Evolutionary conservation across 2,329 filamentous ascomycete genomes (phyloP).

Genomic region (Colletotrichum salicis): DNA sequence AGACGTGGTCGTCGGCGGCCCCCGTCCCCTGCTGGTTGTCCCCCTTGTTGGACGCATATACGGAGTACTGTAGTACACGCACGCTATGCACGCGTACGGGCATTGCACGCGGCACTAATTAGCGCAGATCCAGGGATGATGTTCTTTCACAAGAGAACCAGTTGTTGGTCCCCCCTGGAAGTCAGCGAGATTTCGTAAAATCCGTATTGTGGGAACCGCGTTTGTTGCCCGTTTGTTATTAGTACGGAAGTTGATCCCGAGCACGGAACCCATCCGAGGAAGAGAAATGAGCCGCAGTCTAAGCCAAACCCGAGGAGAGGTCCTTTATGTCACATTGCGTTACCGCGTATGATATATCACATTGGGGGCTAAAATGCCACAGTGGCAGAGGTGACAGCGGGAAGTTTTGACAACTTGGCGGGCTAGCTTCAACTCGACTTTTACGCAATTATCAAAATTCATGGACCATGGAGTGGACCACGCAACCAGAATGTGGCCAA

Average conservation of each 20-base stretch:
- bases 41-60: neutral
- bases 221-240: neutral
- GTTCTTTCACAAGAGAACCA: neutral
- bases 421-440: neutral
- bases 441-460: neutral
- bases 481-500: neutral
- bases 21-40: neutral
- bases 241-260: neutral
- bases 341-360: conserved; percentile 10
- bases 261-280: neutral
- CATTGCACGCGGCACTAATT: conserved; percentile 20
- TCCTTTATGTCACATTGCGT: neutral
- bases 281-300: conserved; percentile 7
- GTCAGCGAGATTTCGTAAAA: neutral
- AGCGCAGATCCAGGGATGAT: conserved; percentile 29
- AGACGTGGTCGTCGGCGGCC: neutral
- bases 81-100: neutral
- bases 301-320: neutral
- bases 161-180: neutral
- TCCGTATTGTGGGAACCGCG: neutral
- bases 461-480: neutral
- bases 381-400: neutral
- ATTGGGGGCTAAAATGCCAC: conserved; percentile 9
- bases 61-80: neutral
- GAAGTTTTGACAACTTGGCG: neutral